A percentile compares a stretch with the other conserved stretches of the same genome.
These are phyloP conservation scores for Chrysopogon serrulatus DNA, from an alignment of 176 grass and related monocot genomes.

Conservation along the genomic window DNA sequence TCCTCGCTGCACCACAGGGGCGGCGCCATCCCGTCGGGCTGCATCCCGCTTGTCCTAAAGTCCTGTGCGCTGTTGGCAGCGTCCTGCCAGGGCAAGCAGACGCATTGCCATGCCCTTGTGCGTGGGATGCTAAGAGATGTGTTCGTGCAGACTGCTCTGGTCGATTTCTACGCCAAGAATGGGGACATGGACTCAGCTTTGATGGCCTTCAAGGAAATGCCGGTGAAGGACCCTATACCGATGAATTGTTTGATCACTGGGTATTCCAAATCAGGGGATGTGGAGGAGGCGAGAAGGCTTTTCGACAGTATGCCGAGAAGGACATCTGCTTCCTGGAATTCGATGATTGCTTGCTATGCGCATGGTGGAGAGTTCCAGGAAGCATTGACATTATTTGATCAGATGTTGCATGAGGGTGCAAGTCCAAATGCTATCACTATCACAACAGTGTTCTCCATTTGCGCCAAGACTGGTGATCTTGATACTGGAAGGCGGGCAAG, in stretches of 20 bases:
- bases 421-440: conserved; percentile 65
- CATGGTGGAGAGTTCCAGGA: conserved; percentile 44
- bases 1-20: conserved; percentile 44
- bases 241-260: conserved; percentile 88
- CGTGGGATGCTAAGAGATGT: conserved; percentile 36
- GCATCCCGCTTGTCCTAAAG: conserved; percentile 57
- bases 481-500: conserved; percentile 36
- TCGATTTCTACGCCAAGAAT: conserved; percentile 90
- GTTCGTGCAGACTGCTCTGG: conserved; percentile 60
- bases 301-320: conserved; percentile 65
- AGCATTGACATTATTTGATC: conserved; percentile 64
- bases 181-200: conserved; percentile 50
- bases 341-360: conserved; percentile 76
- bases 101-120: conserved; percentile 59
- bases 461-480: conserved; percentile 70
- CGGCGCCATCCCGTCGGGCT: conserved; percentile 15
- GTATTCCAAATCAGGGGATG: conserved; percentile 61
- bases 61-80: conserved; percentile 40
- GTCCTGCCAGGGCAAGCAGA: conserved; percentile 45
- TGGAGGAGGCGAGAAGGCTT: conserved; percentile 45
- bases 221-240: conserved; percentile 52
- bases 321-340: conserved; percentile 83
- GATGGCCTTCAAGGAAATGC: conserved; percentile 57
- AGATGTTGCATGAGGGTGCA: conserved; percentile 55
- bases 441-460: conserved; percentile 64